Evolutionary conservation across 2,329 filamentous ascomycete genomes (phyloP).

Genomic region (Proliferodiscus dingleyae): DNA sequence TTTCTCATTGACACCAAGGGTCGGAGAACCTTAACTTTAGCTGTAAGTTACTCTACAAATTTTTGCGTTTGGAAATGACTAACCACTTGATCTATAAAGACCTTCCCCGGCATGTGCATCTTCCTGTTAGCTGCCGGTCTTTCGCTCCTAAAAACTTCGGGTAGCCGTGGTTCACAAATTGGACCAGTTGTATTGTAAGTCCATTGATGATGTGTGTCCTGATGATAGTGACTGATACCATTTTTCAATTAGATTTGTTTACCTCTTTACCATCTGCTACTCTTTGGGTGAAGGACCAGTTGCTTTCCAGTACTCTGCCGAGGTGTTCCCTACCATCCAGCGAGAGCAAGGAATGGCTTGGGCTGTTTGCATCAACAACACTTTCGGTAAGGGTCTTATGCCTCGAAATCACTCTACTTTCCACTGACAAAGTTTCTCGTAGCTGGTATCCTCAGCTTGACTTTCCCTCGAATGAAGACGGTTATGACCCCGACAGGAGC

Average conservation of each 20-base stretch:
- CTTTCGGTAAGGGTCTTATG: slow-evolving; percentile 60
- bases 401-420: slow-evolving; percentile 55
- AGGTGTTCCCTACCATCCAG: slow-evolving; percentile 58
- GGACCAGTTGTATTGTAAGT: neutral
- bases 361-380: slow-evolving; percentile 57
- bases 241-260: slow-evolving; percentile 49
- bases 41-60: neutral
- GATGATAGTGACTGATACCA: neutral
- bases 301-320: slow-evolving; percentile 55
- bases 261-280: slow-evolving; percentile 61
- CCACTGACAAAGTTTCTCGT: slow-evolving; percentile 60
- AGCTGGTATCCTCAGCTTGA: slow-evolving; percentile 56
- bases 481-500: slow-evolving; percentile 34
- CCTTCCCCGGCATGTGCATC: slow-evolving; percentile 8
- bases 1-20: slow-evolving; percentile 67
- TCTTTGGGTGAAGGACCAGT: slow-evolving; percentile 58
- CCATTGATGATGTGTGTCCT: neutral
- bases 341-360: slow-evolving; percentile 59
- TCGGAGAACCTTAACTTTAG: slow-evolving; percentile 47
- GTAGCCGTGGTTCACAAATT: slow-evolving; percentile 22
- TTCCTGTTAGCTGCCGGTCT: slow-evolving; percentile 6
- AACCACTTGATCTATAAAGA: neutral
- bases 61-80: slow-evolving; percentile 23
- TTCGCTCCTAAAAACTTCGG: slow-evolving; percentile 2
- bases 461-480: slow-evolving; percentile 20